Conservation (phyloP, 1,139 yeast genomes). For the Nadsonia commutata region DNA sequence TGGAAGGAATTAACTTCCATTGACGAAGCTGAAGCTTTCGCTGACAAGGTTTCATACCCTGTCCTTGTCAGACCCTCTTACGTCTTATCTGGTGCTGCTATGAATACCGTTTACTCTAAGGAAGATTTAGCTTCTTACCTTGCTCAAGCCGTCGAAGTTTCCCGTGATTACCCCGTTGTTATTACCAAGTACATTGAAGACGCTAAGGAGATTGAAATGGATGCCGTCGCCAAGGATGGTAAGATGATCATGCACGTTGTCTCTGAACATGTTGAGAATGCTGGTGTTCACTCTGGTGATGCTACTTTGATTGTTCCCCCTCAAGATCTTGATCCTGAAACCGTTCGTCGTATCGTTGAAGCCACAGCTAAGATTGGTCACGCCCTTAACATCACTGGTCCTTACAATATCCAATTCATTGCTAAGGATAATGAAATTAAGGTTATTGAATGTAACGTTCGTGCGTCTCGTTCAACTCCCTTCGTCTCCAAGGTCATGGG, state of each 20-base stretch:
- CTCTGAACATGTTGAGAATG: conserved; percentile 97
- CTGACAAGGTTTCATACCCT: conserved; percentile 83
- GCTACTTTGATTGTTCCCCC: conserved; percentile 97
- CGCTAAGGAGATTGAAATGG: conserved; percentile 98
- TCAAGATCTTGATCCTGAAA: conserved; percentile 85
- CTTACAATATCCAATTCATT: conserved; percentile 92
- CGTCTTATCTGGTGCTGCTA: conserved; percentile 96
- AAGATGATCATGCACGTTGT: conserved; percentile 93
- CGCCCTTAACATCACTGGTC: conserved; percentile 95
- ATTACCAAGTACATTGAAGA: conserved; percentile 94
- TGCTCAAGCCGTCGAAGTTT: conserved; percentile 90
- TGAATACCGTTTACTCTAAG: conserved; percentile 88
- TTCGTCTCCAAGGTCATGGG: conserved; percentile 97
- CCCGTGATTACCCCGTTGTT: conserved; percentile 96
- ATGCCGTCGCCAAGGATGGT: conserved; percentile 95
- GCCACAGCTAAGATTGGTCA: conserved; percentile 95
- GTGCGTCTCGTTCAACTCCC: conserved; percentile 98
- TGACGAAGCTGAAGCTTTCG: conserved; percentile 86
- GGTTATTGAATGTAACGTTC: conserved; percentile 96
- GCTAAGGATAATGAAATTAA: conserved; percentile 85
- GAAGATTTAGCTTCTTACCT: conserved; percentile 81
- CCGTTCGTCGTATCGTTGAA: conserved; percentile 78
- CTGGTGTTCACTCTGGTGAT: conserved; percentile 99
- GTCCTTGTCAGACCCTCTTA: conserved; percentile 96
- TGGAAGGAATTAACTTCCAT: conserved; percentile 96